These are phyloP conservation scores for Flammula alnicola DNA, from an alignment of 1,284 basidiomycete genomes.

Conservation along the genomic window DNA sequence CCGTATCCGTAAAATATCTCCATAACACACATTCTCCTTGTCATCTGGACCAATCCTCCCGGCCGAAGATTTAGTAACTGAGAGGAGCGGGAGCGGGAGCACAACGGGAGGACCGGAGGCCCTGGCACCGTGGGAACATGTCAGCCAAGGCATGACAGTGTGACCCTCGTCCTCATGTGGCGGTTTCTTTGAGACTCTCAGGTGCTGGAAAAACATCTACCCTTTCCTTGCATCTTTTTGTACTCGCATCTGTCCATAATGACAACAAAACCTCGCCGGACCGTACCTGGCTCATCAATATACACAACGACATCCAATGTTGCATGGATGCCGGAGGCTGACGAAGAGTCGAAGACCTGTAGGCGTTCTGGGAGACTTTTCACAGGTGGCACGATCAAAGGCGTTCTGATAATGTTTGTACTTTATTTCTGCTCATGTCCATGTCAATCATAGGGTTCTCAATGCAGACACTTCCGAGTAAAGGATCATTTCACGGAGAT, in stretches of 20 bases:
- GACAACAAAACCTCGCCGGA: background rate
- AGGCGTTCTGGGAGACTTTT: constrained; percentile 1
- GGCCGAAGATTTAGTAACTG: background rate
- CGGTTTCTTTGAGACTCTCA: constrained; percentile 1
- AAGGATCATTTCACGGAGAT: constrained; percentile 17
- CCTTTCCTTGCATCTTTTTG: background rate
- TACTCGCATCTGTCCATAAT: background rate
- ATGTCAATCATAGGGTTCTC: constrained; percentile 4
- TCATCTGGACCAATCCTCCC: background rate
- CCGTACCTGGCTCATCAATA: background rate
- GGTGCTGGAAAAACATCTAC: background rate
- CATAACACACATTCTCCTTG: too few species aligned
- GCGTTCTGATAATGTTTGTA: constrained; percentile 3
- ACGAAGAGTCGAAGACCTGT: background rate
- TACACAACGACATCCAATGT: background rate
- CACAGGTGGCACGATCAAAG: constrained; percentile 2
- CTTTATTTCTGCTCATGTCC: constrained; percentile 1
- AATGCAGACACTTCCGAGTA: background rate
- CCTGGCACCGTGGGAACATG: background rate
- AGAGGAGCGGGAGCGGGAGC: too few species aligned
- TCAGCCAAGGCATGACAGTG: background rate
- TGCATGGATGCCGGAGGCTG: background rate
- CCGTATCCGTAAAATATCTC: too few species aligned
- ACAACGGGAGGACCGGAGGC: background rate
- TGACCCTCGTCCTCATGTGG: background rate